These are phyloP conservation scores for Trebouxia sp. DNA, from an alignment of 139 green algal genomes.

Conservation along the genomic window DNA sequence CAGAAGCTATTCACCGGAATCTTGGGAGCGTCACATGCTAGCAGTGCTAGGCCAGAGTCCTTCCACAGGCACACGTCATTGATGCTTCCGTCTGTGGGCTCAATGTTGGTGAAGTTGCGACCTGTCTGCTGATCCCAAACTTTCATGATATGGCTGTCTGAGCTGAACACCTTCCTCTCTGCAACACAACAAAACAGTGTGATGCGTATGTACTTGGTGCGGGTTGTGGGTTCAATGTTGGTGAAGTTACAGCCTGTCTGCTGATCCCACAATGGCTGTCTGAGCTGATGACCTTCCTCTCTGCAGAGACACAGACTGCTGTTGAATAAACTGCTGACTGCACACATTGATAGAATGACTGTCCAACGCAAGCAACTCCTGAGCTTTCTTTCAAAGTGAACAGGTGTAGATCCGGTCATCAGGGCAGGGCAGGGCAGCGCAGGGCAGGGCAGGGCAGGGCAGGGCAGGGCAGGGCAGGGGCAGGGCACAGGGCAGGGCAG, in stretches of 20 bases:
- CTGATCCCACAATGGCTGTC: slow-evolving; percentile 86
- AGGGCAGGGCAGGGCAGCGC: too few relatives aligned
- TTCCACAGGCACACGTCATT: slow-evolving; percentile 88
- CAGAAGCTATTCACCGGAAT: slow-evolving; percentile 29
- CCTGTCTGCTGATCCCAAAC: slow-evolving; percentile 76
- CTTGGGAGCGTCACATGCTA: slow-evolving; percentile 64
- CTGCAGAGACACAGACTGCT: too few relatives aligned
- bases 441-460: too few relatives aligned
- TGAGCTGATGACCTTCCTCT: slow-evolving; percentile 36
- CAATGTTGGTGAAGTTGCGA: slow-evolving; percentile 75
- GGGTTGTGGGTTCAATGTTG: slow-evolving; percentile 77
- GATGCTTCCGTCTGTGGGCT: slow-evolving; percentile 78
- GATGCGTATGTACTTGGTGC: too few relatives aligned
- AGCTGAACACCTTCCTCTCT: slow-evolving; percentile 27
- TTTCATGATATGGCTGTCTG: slow-evolving; percentile 90
- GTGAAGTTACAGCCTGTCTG: slow-evolving; percentile 68
- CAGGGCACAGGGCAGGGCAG: too few relatives aligned
- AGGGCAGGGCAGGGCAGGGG: too few relatives aligned
- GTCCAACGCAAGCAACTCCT: too few relatives aligned
- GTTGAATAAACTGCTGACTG: too few relatives aligned
- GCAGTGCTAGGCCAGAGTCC: slow-evolving; percentile 65
- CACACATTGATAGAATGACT: too few relatives aligned
- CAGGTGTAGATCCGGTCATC: too few relatives aligned
- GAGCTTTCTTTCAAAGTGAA: too few relatives aligned
- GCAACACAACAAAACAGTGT: too few relatives aligned